Percentiles rank a stretch among this genome's conserved stretches.
Evolutionary conservation across 768 basidiomycete species (phyloP).

Genomic region (button mushroom (Agaricus bisporus)): DNA sequence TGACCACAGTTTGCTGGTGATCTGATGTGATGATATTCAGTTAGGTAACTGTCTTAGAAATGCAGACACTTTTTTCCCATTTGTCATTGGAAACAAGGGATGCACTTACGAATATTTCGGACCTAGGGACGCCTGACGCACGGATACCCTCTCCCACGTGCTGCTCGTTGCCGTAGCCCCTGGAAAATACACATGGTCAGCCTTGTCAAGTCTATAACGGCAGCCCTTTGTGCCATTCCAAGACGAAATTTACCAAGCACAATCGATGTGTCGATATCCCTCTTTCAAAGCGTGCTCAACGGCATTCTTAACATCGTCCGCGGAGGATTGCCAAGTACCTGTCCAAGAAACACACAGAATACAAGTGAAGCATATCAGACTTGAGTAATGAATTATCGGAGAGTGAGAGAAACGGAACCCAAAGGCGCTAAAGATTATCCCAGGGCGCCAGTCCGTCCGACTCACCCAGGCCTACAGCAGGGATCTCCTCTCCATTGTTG

Average conservation of each 20-base stretch:
- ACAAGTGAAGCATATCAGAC: slow-evolving; percentile 7
- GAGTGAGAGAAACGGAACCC: background rate
- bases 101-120: slow-evolving; percentile 45
- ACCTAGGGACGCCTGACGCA: slow-evolving; percentile 68
- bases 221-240: background rate
- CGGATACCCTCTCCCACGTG: slow-evolving; percentile 80
- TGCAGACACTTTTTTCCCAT: background rate
- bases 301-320: slow-evolving; percentile 65
- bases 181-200: slow-evolving; percentile 24
- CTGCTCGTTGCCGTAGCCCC: slow-evolving; percentile 70
- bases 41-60: background rate
- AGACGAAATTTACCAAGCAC: slow-evolving; percentile 38
- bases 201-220: slow-evolving; percentile 1
- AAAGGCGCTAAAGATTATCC: too few species aligned
- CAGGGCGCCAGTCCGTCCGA: background rate
- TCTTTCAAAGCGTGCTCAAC: slow-evolving; percentile 71
- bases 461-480: slow-evolving; percentile 53
- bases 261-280: slow-evolving; percentile 77
- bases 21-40: slow-evolving; percentile 28
- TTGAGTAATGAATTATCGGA: slow-evolving; percentile 6
- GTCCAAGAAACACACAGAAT: slow-evolving; percentile 1
- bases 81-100: background rate
- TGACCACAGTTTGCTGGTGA: slow-evolving; percentile 68
- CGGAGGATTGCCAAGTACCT: slow-evolving; percentile 81
- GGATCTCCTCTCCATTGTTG: slow-evolving; percentile 53